Conservation (phyloP, 2,329 filamentous ascomycete species). For the Fusarium sublunatum region DNA sequence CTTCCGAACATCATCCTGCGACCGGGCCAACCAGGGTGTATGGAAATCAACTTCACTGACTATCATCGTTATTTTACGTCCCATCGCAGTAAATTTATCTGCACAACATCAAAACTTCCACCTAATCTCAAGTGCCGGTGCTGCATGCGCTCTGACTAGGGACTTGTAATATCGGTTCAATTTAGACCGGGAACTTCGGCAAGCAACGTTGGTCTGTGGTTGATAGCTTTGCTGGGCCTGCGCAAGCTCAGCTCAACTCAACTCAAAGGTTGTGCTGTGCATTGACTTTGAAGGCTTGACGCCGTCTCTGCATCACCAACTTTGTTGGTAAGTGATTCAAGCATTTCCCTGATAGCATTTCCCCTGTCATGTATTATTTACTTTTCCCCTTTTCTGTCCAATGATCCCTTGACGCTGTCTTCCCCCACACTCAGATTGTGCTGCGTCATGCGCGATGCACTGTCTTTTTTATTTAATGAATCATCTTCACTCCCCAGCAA, state of each 20-base stretch:
- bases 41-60: constrained; percentile 33
- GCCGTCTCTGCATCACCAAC: constrained; percentile 26
- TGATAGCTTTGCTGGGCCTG: constrained; percentile 25
- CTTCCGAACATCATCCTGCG: constrained; percentile 34
- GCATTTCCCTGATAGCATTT: background rate
- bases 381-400: constrained; percentile 13
- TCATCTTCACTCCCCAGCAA: constrained; percentile 16
- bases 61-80: constrained; percentile 22
- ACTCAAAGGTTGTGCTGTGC: constrained; percentile 2
- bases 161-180: constrained; percentile 28
- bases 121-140: constrained; percentile 36
- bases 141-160: constrained; percentile 41
- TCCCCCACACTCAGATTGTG: constrained; percentile 33
- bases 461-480: constrained; percentile 21
- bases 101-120: constrained; percentile 36
- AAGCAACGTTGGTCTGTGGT: constrained; percentile 20
- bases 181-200: constrained; percentile 33
- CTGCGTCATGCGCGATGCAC: constrained; percentile 30
- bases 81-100: constrained; percentile 40
- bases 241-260: constrained; percentile 3
- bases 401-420: constrained; percentile 29
- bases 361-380: constrained; percentile 9
- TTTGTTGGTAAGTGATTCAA: constrained; percentile 38
- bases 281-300: constrained; percentile 30
- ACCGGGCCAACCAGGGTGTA: constrained; percentile 42